A percentile compares a stretch with the other conserved stretches of the same genome.
Evolutionary conservation across 2,329 filamentous ascomycete species (phyloP).

Genomic region (Cytospora piceae): DNA sequence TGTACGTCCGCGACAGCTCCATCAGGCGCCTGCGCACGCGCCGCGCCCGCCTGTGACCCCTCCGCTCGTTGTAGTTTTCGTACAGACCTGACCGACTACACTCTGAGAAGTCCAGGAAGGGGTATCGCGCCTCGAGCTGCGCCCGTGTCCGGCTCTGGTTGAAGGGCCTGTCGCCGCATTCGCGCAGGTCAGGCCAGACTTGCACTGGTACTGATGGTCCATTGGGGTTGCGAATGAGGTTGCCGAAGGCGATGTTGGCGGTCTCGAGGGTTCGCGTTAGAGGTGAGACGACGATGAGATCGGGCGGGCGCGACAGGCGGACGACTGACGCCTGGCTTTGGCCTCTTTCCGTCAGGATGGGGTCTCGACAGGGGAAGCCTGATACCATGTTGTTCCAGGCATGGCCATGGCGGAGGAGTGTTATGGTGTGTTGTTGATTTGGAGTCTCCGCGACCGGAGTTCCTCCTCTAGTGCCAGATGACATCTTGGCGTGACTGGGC

Average conservation of each 20-base stretch:
- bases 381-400: constrained; percentile 29
- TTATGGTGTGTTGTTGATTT: constrained; percentile 18
- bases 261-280: constrained; percentile 26
- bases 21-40: constrained; percentile 25
- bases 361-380: constrained; percentile 25
- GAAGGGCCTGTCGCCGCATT: constrained; percentile 25
- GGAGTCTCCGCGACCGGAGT: constrained; percentile 5
- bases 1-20: constrained; percentile 20
- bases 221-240: constrained; percentile 11
- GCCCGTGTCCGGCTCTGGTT: constrained; percentile 21
- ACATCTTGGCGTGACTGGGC: neutral
- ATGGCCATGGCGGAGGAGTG: constrained; percentile 27
- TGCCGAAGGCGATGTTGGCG: constrained; percentile 15
- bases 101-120: constrained; percentile 24
- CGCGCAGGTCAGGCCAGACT: constrained; percentile 26
- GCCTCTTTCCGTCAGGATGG: constrained; percentile 23
- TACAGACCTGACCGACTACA: constrained; percentile 24
- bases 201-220: constrained; percentile 16
- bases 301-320: constrained; percentile 20
- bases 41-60: constrained; percentile 19
- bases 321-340: constrained; percentile 13
- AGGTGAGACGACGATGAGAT: constrained; percentile 27
- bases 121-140: constrained; percentile 24
- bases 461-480: neutral
- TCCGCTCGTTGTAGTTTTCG: constrained; percentile 22